A percentile compares a stretch with the other conserved stretches of the same genome.
These are phyloP conservation scores for Backusella macrospora DNA, from an alignment of 192 early-diverging fungal species.

Conservation along the genomic window DNA sequence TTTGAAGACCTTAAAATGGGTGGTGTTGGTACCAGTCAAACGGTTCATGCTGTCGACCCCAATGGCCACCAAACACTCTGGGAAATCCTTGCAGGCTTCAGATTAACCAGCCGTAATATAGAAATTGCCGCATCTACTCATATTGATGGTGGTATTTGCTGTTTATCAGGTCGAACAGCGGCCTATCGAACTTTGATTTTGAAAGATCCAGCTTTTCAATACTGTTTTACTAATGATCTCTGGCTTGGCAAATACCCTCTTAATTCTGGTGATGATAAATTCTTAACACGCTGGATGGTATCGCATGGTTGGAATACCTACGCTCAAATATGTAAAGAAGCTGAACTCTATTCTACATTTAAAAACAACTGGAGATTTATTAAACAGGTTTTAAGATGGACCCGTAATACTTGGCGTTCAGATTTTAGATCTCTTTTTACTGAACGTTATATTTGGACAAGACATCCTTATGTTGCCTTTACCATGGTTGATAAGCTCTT, in stretches of 20 bases:
- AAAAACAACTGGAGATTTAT: conserved; percentile 76
- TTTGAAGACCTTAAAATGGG: conserved; percentile 73
- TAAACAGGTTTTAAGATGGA: conserved; percentile 72
- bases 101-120: conserved; percentile 70
- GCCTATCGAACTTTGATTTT: conserved; percentile 69
- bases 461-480: conserved; percentile 71
- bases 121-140: conserved; percentile 73
- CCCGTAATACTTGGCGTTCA: conserved; percentile 72
- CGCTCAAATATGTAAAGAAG: conserved; percentile 67
- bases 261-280: conserved; percentile 76
- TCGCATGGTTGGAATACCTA: conserved; percentile 70
- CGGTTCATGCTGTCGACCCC: conserved; percentile 56
- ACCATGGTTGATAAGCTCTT: conserved; percentile 77
- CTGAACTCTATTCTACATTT: conserved; percentile 69
- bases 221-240: conserved; percentile 68
- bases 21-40: conserved; percentile 68
- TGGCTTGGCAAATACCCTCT: conserved; percentile 72
- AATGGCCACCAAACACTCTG: conserved; percentile 62
- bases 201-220: conserved; percentile 70
- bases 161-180: conserved; percentile 71
- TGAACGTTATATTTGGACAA: conserved; percentile 62
- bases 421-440: conserved; percentile 65
- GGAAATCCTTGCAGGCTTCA: conserved; percentile 71
- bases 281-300: conserved; percentile 72
- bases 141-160: conserved; percentile 74